Percentiles rank a stretch among this genome's conserved stretches.
Conservation (phyloP, 176 grass and related monocot genomes). For the Triticum timopheevii region DNA sequence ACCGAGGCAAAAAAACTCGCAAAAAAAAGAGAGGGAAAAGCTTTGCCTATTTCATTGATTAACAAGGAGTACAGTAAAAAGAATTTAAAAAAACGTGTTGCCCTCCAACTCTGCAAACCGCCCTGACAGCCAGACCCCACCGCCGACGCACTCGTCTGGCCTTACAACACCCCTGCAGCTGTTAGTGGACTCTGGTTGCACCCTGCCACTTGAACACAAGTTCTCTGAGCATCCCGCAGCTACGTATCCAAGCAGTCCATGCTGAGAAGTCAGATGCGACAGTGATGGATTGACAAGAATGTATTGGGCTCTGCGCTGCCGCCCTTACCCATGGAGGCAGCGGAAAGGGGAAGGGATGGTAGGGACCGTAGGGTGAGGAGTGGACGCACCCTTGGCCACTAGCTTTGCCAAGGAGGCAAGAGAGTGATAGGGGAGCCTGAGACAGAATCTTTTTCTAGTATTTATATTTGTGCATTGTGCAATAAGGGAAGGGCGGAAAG, state of each 20-base stretch:
- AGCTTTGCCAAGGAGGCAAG: not conserved
- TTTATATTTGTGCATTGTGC: slow-evolving; percentile 11
- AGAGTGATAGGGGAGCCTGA: not conserved
- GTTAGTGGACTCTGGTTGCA: not conserved
- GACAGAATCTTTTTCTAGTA: not conserved
- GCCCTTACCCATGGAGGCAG: not conserved
- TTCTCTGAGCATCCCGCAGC: not conserved
- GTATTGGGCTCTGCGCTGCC: not conserved
- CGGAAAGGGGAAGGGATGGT: not conserved
- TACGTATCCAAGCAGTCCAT: not conserved
- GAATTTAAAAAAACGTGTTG: not conserved
- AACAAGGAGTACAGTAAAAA: not conserved
- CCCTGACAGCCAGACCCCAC: not conserved
- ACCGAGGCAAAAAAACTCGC: not conserved
- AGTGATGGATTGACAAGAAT: not conserved
- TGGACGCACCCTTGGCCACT: not conserved
- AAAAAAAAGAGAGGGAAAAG: not conserved
- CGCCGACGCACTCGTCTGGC: not conserved
- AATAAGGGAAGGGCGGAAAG: not conserved
- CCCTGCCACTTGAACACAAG: not conserved
- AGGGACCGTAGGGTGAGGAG: not conserved
- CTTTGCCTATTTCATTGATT: not conserved
- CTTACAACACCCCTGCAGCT: not conserved
- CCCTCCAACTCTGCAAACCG: not conserved
- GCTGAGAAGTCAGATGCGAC: not conserved